phyloP scores from a whole-genome alignment of 495 filamentous ascomycete species.

The Aspergillus asperescens region DNA sequence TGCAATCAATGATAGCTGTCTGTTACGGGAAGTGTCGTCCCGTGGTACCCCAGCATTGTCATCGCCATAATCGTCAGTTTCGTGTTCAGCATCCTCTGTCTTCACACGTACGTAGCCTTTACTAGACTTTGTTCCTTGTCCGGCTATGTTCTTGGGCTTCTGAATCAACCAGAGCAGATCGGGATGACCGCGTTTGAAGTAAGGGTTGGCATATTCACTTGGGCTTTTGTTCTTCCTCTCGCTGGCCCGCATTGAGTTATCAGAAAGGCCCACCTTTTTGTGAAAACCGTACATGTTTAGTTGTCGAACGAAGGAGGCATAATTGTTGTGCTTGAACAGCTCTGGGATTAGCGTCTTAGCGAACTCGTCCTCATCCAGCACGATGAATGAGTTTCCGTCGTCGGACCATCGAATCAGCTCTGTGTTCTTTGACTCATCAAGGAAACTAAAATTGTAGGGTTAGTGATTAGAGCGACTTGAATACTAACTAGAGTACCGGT shows the following conservation, averaged over 20 bases:
- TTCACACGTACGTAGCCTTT: slow-evolving; percentile 53
- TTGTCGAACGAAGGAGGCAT: slow-evolving; percentile 96
- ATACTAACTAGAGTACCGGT: too few species aligned
- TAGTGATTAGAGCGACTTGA: slow-evolving; percentile 16
- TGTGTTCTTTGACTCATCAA: slow-evolving; percentile 86
- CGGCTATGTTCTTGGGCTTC: slow-evolving; percentile 73
- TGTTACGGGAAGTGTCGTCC: slow-evolving; percentile 34
- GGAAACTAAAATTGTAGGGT: slow-evolving; percentile 57
- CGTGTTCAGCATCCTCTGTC: slow-evolving; percentile 63
- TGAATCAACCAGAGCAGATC: slow-evolving; percentile 96
- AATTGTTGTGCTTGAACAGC: slow-evolving; percentile 99
- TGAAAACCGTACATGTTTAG: slow-evolving; percentile 99
- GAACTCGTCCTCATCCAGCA: slow-evolving; percentile 97
- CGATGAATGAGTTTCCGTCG: slow-evolving; percentile 91
- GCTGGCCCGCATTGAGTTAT: slow-evolving; percentile 95
- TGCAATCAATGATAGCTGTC: slow-evolving; percentile 40
- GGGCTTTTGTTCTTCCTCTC: slow-evolving; percentile 96
- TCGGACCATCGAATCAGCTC: slow-evolving; percentile 97
- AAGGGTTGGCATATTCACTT: slow-evolving; percentile 95
- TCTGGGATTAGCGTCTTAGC: slow-evolving; percentile 96
- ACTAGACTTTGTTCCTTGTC: slow-evolving; percentile 44
- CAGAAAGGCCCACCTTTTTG: slow-evolving; percentile 93
- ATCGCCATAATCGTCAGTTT: slow-evolving; percentile 66
- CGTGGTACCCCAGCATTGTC: slow-evolving; percentile 29
- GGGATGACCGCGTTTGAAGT: slow-evolving; percentile 88